Conservation (phyloP, 371 early-diverging fungal species). For the Paraphysoderma sedebokerense region DNA sequence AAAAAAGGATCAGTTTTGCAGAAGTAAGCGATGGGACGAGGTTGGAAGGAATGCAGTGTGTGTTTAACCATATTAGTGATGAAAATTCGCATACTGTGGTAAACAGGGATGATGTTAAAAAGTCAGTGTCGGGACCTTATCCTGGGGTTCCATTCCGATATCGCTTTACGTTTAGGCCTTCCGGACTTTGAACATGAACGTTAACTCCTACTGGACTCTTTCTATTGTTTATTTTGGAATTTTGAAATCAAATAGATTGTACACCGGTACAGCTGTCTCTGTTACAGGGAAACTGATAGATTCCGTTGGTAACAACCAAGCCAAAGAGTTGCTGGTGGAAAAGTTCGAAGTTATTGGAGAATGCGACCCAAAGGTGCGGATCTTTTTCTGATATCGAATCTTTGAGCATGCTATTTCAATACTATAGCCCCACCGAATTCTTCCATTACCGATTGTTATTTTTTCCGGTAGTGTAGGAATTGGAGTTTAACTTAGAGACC, state of each 20-base stretch:
- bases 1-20: slow-evolving; percentile 57
- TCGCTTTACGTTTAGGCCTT: neutral
- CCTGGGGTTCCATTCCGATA: neutral
- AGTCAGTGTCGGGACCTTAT: neutral
- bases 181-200: neutral
- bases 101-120: neutral
- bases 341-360: slow-evolving; percentile 37
- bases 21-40: slow-evolving; percentile 60
- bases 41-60: slow-evolving; percentile 49
- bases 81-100: neutral
- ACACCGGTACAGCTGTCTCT: slow-evolving; percentile 53
- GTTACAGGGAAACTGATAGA: slow-evolving; percentile 38
- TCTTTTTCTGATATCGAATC: neutral
- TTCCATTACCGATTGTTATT: neutral
- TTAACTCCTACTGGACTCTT: slow-evolving; percentile 18
- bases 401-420: neutral
- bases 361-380: slow-evolving; percentile 38
- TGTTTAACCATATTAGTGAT: slow-evolving; percentile 13
- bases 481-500: neutral
- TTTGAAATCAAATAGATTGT: slow-evolving; percentile 18
- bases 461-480: neutral
- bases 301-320: slow-evolving; percentile 55
- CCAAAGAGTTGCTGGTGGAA: slow-evolving; percentile 46
- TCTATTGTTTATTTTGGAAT: slow-evolving; percentile 22
- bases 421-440: neutral